Evolutionary conservation across 2,329 filamentous ascomycete genomes (phyloP).

Genomic region (Trichoderma hamatum): DNA sequence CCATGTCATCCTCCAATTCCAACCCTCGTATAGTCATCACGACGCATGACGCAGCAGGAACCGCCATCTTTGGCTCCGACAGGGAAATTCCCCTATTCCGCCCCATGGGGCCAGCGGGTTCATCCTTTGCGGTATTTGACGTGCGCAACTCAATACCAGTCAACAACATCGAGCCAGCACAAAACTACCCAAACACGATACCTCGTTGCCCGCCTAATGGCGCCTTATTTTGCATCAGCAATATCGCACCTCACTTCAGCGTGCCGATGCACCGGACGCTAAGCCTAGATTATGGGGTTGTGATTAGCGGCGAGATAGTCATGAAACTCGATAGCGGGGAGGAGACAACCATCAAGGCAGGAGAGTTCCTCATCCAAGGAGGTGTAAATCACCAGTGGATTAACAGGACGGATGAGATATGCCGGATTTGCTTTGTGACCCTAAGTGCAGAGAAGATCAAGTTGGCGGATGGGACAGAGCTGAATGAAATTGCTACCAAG

Average conservation of each 20-base stretch:
- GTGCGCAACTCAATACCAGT: slow-evolving; percentile 37
- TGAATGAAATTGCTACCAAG: slow-evolving; percentile 40
- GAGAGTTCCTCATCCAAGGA: slow-evolving; percentile 47
- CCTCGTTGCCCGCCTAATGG: slow-evolving; percentile 44
- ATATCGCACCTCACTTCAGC: slow-evolving; percentile 37
- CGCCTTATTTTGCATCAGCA: slow-evolving; percentile 40
- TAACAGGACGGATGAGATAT: slow-evolving; percentile 44
- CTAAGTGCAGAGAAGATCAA: slow-evolving; percentile 46
- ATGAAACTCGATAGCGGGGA: slow-evolving; percentile 46
- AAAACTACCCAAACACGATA: slow-evolving; percentile 31
- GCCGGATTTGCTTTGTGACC: slow-evolving; percentile 46
- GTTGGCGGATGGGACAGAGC: slow-evolving; percentile 40
- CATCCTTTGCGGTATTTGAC: slow-evolving; percentile 41
- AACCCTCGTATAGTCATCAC: slow-evolving; percentile 38
- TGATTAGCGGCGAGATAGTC: slow-evolving; percentile 46
- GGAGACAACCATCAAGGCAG: slow-evolving; percentile 42
- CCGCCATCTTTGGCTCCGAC: slow-evolving; percentile 40
- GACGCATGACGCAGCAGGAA: slow-evolving; percentile 36
- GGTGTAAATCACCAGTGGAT: slow-evolving; percentile 51
- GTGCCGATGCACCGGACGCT: slow-evolving; percentile 48
- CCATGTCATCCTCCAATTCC: slow-evolving; percentile 10
- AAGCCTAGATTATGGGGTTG: slow-evolving; percentile 46
- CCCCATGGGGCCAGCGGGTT: slow-evolving; percentile 39
- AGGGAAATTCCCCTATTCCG: slow-evolving; percentile 32
- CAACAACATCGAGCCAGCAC: slow-evolving; percentile 34